A percentile compares a stretch with the other conserved stretches of the same genome.
Conservation (phyloP, 2,329 filamentous ascomycete genomes). For the Fusarium sp. region DNA sequence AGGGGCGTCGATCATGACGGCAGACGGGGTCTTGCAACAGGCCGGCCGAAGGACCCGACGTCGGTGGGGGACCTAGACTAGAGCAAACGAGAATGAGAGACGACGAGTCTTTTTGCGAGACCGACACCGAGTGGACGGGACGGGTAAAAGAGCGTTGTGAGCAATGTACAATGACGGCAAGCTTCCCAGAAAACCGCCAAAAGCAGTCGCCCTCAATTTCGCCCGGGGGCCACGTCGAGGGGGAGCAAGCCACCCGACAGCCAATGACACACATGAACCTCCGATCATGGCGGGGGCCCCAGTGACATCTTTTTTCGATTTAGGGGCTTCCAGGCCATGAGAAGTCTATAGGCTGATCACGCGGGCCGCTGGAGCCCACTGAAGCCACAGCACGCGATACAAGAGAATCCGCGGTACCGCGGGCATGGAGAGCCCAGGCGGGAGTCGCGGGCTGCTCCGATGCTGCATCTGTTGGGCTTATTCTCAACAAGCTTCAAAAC, state of each 20-base stretch:
- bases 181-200: conserved; percentile 25
- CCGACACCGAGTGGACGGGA: background rate
- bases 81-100: background rate
- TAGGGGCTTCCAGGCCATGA: conserved; percentile 16
- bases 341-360: conserved; percentile 3
- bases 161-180: conserved; percentile 44
- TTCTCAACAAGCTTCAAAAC: background rate
- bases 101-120: background rate
- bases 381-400: conserved; percentile 16
- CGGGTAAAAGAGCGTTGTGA: background rate
- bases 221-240: conserved; percentile 1
- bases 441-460: background rate
- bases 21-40: conserved; percentile 22
- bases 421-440: background rate
- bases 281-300: conserved; percentile 13
- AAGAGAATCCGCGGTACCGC: background rate
- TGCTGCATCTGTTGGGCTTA: conserved; percentile 16
- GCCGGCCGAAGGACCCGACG: conserved; percentile 37
- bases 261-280: conserved; percentile 38
- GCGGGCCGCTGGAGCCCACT: conserved; percentile 13
- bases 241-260: background rate
- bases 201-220: conserved; percentile 33
- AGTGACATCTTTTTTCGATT: conserved; percentile 13
- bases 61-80: conserved; percentile 1
- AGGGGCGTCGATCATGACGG: conserved; percentile 23